Evolutionary conservation across 1,139 yeast genomes (phyloP), one percentile per base, ranked within the genome.

Genomic region (Blastobotrys aristatus): DNA sequence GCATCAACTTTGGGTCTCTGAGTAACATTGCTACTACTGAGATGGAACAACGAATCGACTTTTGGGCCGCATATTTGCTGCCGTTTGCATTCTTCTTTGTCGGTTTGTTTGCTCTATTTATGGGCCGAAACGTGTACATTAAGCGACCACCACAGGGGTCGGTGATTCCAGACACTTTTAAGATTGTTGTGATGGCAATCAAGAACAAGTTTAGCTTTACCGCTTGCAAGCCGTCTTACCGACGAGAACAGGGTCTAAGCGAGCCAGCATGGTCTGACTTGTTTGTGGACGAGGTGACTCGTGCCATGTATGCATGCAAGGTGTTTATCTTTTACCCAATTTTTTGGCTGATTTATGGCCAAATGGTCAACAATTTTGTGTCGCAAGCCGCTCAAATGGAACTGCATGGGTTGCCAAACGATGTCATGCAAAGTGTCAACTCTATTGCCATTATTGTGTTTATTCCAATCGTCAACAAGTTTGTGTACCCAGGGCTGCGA

Each of bases 1-100:
- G 86, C 61, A 83, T 87, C 64, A 88, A 88, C 64, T 69, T 84
- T 56, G 96, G 96, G 47, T 81, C 94, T 8, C 75, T 87, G 57
- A 76, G 86, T 52, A 83, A 85, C 51, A 74, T 87, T 54, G 89
- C 90, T 38, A 84, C 95, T 22, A 80, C 92, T 5, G 82, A 83
- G 61, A 68, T 80, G 59, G 92, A 83, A 57, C 73, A 82, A 63
- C 67, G 77, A 53, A 73, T 81, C 54, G 94, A 90, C 40, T 85
- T 77, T 69, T 85, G 90, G 90, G 75, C 82, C 35, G 92, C 90
- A 1, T 85, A 73, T 67, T 69, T 82, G 56, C 70, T 83, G 53
- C 88, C 89, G 18, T 78, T 82, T 64, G 75, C 80, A 59, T 63
- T 66, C 55, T 82, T 83, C 74, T 77, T 78, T 60, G 61, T 83